Base-by-base conservation (phyloP, 345 rosid genomes). In the Brassica rapa region DNA sequence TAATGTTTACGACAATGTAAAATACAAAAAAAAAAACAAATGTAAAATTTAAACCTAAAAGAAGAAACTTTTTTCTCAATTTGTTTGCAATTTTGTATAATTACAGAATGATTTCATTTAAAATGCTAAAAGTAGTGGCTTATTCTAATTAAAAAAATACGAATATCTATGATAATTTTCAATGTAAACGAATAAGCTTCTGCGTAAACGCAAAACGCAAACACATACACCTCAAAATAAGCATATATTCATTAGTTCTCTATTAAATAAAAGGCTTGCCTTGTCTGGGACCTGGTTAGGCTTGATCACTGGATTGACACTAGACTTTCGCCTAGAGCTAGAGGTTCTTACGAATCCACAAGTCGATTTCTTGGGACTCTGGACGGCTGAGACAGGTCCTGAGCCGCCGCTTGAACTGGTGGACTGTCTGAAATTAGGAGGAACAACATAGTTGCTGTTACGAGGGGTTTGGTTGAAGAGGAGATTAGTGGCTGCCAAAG, bases 261-360 rank as follows among this genome's bases (percentile, higher is more conserved):
- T 63, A 10, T 6, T 4, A 16, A 29, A 53, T 69, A 11, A 68
- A 64, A 43, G 24, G 25, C 72, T 81, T 81, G 89, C 99, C 99
- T 87, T 90, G 78, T 87, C 90, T 82, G 87, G 83, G 66, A 96
- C 89, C 89, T 96, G 96, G 62, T 90, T 93, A 32, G 97, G 99
- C 81, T 88, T 88, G 64, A 90, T 73, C 71, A 90, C 82, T 53
- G 94, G 98, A 84, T 96, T 96, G 24, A 91, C 86, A 64, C 91
- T 94, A 29, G 97, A 91, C 66, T 96, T 84, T 57, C 93, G 87
- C 81, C 98, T 84, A 25, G 92, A 86, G 80, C 97, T 96, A 24
- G 98, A 90, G 80, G 96, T 96, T 82, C 96, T 87, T 4, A 80
- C 80, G 11, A 70, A 70, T 46, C 62, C 84, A 75, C 37, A 11